Evolutionary conservation across 2,329 filamentous ascomycete genomes (phyloP).

Genomic region (Pezicula neosporulosa): DNA sequence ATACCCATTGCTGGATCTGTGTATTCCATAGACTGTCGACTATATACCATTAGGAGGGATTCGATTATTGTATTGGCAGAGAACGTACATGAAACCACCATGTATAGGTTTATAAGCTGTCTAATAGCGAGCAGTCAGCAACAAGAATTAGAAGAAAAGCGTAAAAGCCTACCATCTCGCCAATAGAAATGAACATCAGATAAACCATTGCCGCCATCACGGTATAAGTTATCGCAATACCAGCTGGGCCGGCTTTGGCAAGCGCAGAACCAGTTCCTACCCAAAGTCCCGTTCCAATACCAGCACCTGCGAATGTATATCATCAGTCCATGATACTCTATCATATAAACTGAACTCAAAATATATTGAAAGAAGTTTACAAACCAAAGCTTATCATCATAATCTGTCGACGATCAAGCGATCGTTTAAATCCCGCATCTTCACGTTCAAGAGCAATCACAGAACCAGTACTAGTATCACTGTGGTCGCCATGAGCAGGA

Average conservation of each 20-base stretch:
- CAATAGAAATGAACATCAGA: not conserved
- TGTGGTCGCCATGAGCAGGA: not conserved
- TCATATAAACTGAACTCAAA: not conserved
- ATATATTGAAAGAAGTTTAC: too few relatives aligned
- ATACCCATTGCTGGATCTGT: constrained; percentile 46
- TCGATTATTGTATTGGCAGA: not conserved
- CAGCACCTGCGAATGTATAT: constrained; percentile 12
- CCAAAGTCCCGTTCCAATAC: constrained; percentile 31
- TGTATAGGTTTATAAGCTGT: constrained; percentile 46
- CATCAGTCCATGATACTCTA: not conserved
- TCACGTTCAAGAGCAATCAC: not conserved
- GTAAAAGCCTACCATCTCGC: not conserved
- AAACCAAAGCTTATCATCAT: constrained; percentile 35
- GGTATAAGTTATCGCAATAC: not conserved
- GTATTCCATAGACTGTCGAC: constrained; percentile 52
- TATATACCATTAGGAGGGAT: not conserved
- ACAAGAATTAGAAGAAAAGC: not conserved
- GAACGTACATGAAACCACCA: constrained; percentile 47
- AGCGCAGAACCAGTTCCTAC: constrained; percentile 31
- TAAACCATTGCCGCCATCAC: not conserved
- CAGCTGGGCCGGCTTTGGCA: constrained; percentile 14
- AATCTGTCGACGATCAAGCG: constrained; percentile 21
- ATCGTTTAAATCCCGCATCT: not conserved
- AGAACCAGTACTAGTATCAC: not conserved
- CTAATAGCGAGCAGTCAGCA: not conserved